Conservation (phyloP, 495 filamentous ascomycete species). For the Penicillium turbatum region DNA sequence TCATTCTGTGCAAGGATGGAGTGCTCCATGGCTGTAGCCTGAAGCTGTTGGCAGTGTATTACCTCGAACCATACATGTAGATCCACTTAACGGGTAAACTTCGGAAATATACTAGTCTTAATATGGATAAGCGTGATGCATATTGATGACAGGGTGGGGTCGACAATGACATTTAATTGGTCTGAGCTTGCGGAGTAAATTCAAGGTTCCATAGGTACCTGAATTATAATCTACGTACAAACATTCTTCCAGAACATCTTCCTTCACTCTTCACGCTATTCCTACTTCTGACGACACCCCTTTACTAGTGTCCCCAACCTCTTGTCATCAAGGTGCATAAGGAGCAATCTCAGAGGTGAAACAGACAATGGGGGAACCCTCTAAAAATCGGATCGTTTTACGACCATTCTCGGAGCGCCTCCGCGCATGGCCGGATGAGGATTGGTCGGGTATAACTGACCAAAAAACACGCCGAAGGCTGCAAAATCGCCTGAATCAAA, state of each 20-base stretch:
- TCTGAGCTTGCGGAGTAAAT: no score
- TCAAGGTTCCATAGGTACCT: no score
- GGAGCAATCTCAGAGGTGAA: background rate
- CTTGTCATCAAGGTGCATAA: background rate
- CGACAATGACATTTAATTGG: no score
- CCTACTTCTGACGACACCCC: no score
- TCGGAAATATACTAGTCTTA: background rate
- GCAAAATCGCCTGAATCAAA: conserved; percentile 25
- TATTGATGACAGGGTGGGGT: background rate
- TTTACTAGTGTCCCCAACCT: no score
- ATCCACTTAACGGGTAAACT: no score
- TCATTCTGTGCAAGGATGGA: no score
- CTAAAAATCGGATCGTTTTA: background rate
- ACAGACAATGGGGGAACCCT: background rate
- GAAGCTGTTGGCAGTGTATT: background rate
- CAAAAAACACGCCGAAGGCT: conserved; percentile 12
- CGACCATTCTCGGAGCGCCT: background rate
- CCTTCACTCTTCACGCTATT: no score
- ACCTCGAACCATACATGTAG: background rate
- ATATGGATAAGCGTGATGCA: background rate
- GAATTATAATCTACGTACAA: no score
- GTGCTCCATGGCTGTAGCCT: no score
- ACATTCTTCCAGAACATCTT: no score
- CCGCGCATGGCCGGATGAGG: conserved; percentile 3
- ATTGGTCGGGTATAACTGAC: conserved; percentile 21